Percentiles rank a stretch among this genome's conserved stretches.
These are phyloP conservation scores for Platanthera zijinensis DNA, from an alignment of 106 monocot genomes.

Conservation along the genomic window DNA sequence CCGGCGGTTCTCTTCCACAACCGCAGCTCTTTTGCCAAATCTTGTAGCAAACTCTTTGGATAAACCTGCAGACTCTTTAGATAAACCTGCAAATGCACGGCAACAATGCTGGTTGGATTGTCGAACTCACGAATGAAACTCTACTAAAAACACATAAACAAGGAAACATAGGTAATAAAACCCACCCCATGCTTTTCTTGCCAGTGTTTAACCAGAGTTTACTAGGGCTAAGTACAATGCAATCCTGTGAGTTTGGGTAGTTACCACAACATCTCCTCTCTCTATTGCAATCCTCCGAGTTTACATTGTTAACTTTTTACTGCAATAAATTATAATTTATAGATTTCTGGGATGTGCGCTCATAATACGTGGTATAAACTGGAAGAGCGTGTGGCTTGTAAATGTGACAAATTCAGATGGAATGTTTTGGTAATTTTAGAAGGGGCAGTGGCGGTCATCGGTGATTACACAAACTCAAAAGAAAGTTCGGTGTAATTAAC, in stretches of 20 bases:
- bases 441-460: too few relatives aligned
- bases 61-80: constrained; percentile 45
- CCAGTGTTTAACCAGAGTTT: not conserved
- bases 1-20: constrained; percentile 63
- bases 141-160: not conserved
- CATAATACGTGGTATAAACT: too few relatives aligned
- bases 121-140: not conserved
- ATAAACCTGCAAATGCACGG: constrained; percentile 30
- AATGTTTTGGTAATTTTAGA: too few relatives aligned
- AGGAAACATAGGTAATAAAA: not conserved
- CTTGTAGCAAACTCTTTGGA: constrained; percentile 26
- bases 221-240: not conserved
- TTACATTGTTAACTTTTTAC: too few relatives aligned
- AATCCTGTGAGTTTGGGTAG: not conserved
- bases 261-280: too few relatives aligned
- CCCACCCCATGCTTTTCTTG: not conserved
- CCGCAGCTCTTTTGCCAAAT: constrained; percentile 41
- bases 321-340: too few relatives aligned
- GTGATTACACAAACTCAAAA: too few relatives aligned
- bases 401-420: too few relatives aligned
- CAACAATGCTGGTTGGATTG: not conserved
- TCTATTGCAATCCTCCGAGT: too few relatives aligned
- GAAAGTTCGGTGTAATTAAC: too few relatives aligned
- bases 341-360: too few relatives aligned
- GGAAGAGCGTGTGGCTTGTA: too few relatives aligned